These are phyloP conservation scores for Syncephalis fuscata DNA, from an alignment of 371 early-diverging fungal species.

Conservation along the genomic window DNA sequence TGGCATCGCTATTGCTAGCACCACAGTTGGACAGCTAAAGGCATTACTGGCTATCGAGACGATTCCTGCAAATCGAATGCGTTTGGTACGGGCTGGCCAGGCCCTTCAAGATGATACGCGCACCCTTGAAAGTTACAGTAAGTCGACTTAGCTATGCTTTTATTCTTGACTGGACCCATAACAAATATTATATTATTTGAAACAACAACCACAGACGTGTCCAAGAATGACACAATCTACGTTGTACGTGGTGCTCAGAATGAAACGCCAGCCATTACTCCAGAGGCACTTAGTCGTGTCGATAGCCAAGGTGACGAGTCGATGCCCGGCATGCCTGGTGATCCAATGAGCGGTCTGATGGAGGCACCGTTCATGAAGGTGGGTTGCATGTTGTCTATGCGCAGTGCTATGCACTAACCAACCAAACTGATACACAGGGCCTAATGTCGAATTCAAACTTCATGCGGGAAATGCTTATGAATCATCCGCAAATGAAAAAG, in stretches of 20 bases:
- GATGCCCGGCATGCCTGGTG: background rate
- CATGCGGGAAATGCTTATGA: slow-evolving; percentile 51
- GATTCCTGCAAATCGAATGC: slow-evolving; percentile 18
- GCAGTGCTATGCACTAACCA: background rate
- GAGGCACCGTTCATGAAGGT: background rate
- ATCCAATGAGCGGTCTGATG: background rate
- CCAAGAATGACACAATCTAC: slow-evolving; percentile 1
- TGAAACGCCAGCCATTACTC: background rate
- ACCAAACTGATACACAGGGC: slow-evolving; percentile 12
- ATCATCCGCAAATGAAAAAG: slow-evolving; percentile 45
- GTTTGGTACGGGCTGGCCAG: slow-evolving; percentile 54
- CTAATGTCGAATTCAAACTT: slow-evolving; percentile 41
- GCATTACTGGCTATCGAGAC: no score
- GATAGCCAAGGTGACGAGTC: background rate
- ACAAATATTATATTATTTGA: background rate
- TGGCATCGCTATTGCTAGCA: slow-evolving; percentile 3
- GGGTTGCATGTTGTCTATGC: background rate
- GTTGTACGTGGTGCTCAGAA: background rate
- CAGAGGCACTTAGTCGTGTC: background rate
- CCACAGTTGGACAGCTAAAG: slow-evolving; percentile 22
- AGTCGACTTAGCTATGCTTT: slow-evolving; percentile 10
- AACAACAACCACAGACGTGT: no score
- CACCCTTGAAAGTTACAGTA: slow-evolving; percentile 32
- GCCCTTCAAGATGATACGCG: slow-evolving; percentile 49
- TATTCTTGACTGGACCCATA: background rate